A percentile compares a stretch with the other conserved stretches of the same genome.
These are phyloP conservation scores for Ramalina peruviana DNA, from an alignment of 495 filamentous ascomycete genomes.

Conservation along the genomic window DNA sequence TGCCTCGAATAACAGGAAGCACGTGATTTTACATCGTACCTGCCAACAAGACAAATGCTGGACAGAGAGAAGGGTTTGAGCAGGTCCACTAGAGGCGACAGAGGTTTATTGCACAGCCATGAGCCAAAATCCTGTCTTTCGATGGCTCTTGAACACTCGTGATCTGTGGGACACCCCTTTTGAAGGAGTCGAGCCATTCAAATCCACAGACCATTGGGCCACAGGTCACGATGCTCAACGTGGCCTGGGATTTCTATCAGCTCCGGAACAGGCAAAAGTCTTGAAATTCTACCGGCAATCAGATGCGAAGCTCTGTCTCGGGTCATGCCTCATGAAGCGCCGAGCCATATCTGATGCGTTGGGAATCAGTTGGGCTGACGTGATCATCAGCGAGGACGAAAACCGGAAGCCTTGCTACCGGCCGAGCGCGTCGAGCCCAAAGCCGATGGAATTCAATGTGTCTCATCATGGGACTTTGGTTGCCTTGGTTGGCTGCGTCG, in stretches of 20 bases:
- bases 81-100: no score
- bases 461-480: conserved; percentile 77
- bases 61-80: no score
- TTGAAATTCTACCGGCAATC: conserved; percentile 43
- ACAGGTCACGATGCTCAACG: conserved; percentile 30
- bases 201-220: conserved; percentile 11
- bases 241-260: conserved; percentile 42
- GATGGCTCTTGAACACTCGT: conserved; percentile 20
- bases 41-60: no score
- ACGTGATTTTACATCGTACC: no score
- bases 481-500: conserved; percentile 37
- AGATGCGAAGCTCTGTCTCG: conserved; percentile 58
- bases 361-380: conserved; percentile 49
- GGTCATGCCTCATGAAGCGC: conserved; percentile 68
- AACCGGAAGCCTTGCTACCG: conserved; percentile 53
- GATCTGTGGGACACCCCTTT: conserved; percentile 8
- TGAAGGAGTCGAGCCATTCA: background rate
- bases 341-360: conserved; percentile 50
- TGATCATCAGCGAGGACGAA: conserved; percentile 41
- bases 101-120: background rate
- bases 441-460: conserved; percentile 67
- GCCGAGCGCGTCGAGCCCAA: conserved; percentile 20
- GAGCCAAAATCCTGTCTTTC: conserved; percentile 9
- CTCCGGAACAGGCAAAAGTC: conserved; percentile 34
- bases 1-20: no score